Percentiles rank a stretch among this genome's conserved stretches.
phyloP scores from a whole-genome alignment of 1,139 yeast genomes.

The Kodamaea derodonti region DNA sequence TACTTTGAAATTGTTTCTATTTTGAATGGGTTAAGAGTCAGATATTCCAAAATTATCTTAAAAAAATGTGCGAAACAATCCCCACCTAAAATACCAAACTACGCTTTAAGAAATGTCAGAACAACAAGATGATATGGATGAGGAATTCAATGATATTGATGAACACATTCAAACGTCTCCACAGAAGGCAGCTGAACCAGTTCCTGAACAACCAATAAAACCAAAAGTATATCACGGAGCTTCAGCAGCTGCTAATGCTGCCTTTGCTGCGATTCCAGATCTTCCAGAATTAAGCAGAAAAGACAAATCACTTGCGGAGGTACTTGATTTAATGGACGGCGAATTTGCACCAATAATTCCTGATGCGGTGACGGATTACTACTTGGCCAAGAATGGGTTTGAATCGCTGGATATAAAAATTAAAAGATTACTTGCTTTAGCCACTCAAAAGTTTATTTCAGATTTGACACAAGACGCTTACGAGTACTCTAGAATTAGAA shows the following conservation, averaged over 20 bases:
- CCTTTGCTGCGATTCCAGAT: constrained; percentile 32
- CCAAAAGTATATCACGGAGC: constrained; percentile 4
- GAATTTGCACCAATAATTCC: constrained; percentile 96
- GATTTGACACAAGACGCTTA: constrained; percentile 97
- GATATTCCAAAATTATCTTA: no score
- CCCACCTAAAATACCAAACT: no score
- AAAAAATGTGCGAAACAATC: no score
- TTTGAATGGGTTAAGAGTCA: no score
- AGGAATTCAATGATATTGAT: constrained; percentile 16
- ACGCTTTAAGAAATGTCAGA: not conserved
- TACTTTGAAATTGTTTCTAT: no score
- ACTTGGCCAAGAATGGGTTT: constrained; percentile 84
- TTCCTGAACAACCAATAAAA: not conserved
- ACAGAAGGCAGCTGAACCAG: constrained; percentile 2
- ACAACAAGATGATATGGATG: constrained; percentile 29
- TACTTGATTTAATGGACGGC: constrained; percentile 78
- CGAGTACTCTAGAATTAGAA: constrained; percentile 88
- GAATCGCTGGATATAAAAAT: constrained; percentile 76
- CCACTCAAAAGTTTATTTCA: constrained; percentile 91
- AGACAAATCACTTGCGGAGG: constrained; percentile 84
- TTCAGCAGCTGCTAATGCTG: constrained; percentile 7
- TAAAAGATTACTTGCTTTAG: constrained; percentile 82
- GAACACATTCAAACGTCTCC: constrained; percentile 8
- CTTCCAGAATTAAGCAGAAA: constrained; percentile 73
- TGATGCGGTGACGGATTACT: constrained; percentile 96